These are phyloP conservation scores for Schwanniomyces vanrijiae DNA, from an alignment of 805 yeast genomes.

Conservation along the genomic window DNA sequence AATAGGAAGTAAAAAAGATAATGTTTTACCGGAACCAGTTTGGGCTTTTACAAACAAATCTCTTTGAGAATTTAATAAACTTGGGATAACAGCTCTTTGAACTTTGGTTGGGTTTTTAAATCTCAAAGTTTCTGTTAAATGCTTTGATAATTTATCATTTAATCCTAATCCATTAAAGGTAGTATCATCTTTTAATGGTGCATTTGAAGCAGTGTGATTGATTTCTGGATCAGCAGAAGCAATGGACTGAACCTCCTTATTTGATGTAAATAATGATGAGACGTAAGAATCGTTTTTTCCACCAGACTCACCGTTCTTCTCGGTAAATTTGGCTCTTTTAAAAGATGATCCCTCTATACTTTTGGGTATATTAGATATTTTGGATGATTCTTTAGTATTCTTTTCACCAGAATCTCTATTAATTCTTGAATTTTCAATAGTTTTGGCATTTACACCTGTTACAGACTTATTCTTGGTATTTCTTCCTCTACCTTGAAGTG, in stretches of 20 bases:
- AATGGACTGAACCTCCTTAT: slow-evolving; percentile 48
- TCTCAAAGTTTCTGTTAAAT: slow-evolving; percentile 55
- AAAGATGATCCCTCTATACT: slow-evolving; percentile 16
- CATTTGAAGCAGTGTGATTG: slow-evolving; percentile 66
- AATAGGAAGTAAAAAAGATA: slow-evolving; percentile 84
- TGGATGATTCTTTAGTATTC: slow-evolving; percentile 1
- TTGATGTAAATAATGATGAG: slow-evolving; percentile 72
- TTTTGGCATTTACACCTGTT: slow-evolving; percentile 33
- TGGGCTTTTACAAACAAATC: slow-evolving; percentile 94
- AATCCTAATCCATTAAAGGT: slow-evolving; percentile 74
- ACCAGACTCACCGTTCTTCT: slow-evolving; percentile 51
- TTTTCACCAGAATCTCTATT: not conserved
- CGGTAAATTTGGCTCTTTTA: slow-evolving; percentile 42
- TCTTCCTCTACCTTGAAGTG: slow-evolving; percentile 45
- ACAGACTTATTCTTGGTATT: slow-evolving; percentile 18
- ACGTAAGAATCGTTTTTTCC: slow-evolving; percentile 67
- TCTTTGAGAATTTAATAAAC: slow-evolving; percentile 26
- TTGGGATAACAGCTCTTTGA: slow-evolving; percentile 79
- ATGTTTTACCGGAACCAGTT: slow-evolving; percentile 97
- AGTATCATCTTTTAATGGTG: slow-evolving; percentile 72
- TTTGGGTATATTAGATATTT: not conserved
- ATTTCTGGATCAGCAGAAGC: slow-evolving; percentile 49
- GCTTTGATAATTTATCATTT: slow-evolving; percentile 49
- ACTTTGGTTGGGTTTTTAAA: slow-evolving; percentile 78
- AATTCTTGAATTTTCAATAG: slow-evolving; percentile 10